phyloP scores from a whole-genome alignment of 2,329 filamentous ascomycete species.

The Curvularia lunata region DNA sequence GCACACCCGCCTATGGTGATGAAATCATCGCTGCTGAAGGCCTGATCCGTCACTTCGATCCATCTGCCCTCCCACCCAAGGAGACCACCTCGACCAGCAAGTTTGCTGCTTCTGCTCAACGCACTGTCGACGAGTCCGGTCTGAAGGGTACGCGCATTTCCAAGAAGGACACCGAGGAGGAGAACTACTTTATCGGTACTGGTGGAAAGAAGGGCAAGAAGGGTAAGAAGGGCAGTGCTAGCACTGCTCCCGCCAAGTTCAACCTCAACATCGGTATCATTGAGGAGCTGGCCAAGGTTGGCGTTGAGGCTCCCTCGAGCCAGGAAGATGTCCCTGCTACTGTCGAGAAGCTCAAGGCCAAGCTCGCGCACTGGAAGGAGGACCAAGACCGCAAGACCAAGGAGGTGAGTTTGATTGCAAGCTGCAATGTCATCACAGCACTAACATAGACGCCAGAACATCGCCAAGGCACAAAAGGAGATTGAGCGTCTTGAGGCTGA shows the following conservation, averaged over 20 bases:
- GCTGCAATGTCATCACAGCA: neutral
- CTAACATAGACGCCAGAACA: conserved; percentile 69
- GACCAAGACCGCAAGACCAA: conserved; percentile 90
- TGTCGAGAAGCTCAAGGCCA: conserved; percentile 88
- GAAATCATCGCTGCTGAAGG: conserved; percentile 90
- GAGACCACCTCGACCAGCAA: conserved; percentile 69
- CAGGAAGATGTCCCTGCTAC: conserved; percentile 79
- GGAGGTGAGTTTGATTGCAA: conserved; percentile 67
- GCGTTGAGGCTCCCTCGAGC: conserved; percentile 86
- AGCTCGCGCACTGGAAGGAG: conserved; percentile 88
- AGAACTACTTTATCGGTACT: conserved; percentile 77
- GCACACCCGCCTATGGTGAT: conserved; percentile 85
- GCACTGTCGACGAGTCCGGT: conserved; percentile 82
- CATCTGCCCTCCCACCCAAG: conserved; percentile 67
- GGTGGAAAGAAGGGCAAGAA: conserved; percentile 88
- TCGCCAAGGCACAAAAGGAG: conserved; percentile 94
- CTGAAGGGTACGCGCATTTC: conserved; percentile 85
- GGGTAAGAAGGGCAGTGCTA: conserved; percentile 75
- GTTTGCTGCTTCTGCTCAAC: conserved; percentile 74
- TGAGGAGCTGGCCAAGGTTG: conserved; percentile 84
- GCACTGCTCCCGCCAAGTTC: conserved; percentile 67
- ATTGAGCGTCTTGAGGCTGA: conserved; percentile 84
- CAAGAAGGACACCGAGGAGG: conserved; percentile 86
- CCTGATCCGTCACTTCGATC: conserved; percentile 90
- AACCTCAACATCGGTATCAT: conserved; percentile 90